Base-by-base conservation (phyloP, 192 early-diverging fungal genomes). In the Jimgerdemannia lactiflua region DNA sequence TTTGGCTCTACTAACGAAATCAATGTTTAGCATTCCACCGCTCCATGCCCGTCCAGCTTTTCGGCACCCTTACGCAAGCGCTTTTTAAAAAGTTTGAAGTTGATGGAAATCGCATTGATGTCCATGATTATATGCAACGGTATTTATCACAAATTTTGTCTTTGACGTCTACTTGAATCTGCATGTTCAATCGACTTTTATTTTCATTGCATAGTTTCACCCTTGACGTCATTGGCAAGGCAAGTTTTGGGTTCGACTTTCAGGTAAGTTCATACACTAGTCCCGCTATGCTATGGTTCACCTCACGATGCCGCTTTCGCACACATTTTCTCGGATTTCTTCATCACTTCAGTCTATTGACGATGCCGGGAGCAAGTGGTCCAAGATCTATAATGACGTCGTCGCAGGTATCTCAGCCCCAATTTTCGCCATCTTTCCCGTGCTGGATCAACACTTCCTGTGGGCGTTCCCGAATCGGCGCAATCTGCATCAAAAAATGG, bases 371-470 rank as follows among this genome's bases (percentile, higher is more conserved):
- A 69, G 42, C 18, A 11, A 9, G 18, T 70, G 68, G 68, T 19
- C n/a, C 14, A 9, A 3, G 19, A 40, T 59, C n/a, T 75, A 75
- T 0, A 68, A 75, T 11, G 70, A 72, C 39, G 29, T 75, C 68
- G 70, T 72, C 40, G 63, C 9, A 39, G 10, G 43, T 14, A 4
- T 70, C 3, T 4, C 4, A 68, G 77, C 74, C 69, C 83, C 85
- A 14, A 63, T 87, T 39, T 83, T 82, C 63, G 71, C 84, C 19
- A 71, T 88, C 39, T 86, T 88, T 65, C 86, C 86, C 11, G 54
- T 78, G 18, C 74, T 86, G 43, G 87, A 88, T 73, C 77, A 77
- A 70, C 80, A 78, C 70, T 82, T 82, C 4, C 43, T 65, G 39
- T 39, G 66, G 11, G 64, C 68, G 39, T 65, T 83, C 3, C 82